Base-by-base conservation (phyloP, 805 yeast genomes). In the Sugiyamaella boreocaroliniensis region DNA sequence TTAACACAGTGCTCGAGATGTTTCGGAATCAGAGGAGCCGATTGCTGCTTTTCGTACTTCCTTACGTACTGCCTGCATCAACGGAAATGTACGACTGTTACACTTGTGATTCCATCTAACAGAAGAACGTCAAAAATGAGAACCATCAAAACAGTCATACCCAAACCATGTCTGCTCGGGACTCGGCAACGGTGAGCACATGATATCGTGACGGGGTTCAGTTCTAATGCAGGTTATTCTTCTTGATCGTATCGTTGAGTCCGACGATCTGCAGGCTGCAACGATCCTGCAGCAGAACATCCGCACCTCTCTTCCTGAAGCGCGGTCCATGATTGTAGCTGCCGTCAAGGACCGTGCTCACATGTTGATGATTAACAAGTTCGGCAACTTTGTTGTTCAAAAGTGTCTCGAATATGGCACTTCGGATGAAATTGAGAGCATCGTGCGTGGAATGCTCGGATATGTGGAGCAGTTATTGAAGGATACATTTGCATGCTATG, bases 401-500 rank as follows among this genome's bases (percentile, higher is more conserved):
- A 57, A 71, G 16, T 65, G 74, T 59, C 64, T 73, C 11, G 74
- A 72, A 50, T 65, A 63, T 20, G 69, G 70, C 3, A 61, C 65
- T 4, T 57, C 64, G 4, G 60, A 57, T 26, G 67, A 68, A 42
- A 56, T 68, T 34, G 54, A 57, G 12, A 49, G 45, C 1, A 53
- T 66, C 8, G 57, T 69, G 6, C 48, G 40, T 32, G 58, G 60
- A 6, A 59, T 70, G 52, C 40, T 47, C 14, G 74, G 73, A 9
- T 62, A 64, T 16, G 65, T 71, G 12, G 55, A 64, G 8, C 37
- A 56, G 22, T 55, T 71, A 15, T 59, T 75, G 4, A 63, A 61
- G 57, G 68, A 72, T 50, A 66, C 67, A 7, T 72, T 70, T 52
- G 74, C 75, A 12, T 72, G 76, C 53, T 76, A 73, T 55, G 76